phyloP scores from a whole-genome alignment of 371 early-diverging fungal species.

The Cladochytrium tenue region DNA sequence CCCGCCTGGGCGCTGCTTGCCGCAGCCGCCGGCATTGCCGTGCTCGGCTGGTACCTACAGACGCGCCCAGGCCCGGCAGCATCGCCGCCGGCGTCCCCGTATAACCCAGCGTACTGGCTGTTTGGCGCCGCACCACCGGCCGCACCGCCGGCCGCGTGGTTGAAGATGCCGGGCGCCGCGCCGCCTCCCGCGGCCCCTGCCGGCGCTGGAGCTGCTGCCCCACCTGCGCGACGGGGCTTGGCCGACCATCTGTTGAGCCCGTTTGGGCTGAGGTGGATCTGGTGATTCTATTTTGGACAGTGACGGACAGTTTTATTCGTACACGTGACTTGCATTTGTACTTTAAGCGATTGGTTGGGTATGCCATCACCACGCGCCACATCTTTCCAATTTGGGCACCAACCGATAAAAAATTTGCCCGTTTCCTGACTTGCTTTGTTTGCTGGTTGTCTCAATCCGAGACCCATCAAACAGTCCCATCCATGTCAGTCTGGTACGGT shows the following conservation, averaged over 20 bases:
- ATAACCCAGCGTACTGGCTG: conserved; percentile 29
- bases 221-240: no score
- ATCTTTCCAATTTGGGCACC: no score
- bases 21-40: conserved; percentile 14
- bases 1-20: conserved; percentile 28
- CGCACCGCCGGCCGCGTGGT: conserved; percentile 23
- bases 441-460: no score
- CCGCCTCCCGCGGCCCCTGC: conserved; percentile 2
- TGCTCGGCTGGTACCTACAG: conserved; percentile 32
- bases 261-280: conserved; percentile 1
- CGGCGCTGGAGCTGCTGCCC: background rate
- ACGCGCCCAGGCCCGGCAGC: conserved; percentile 24
- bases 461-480: no score
- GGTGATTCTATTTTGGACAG: no score
- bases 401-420: no score
- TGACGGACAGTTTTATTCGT: no score
- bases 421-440: no score
- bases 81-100: conserved; percentile 14
- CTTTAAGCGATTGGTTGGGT: no score
- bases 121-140: conserved; percentile 25
- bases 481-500: no score
- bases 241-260: background rate
- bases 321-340: no score
- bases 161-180: conserved; percentile 19
- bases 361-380: no score